These are phyloP conservation scores for Pythium rishiriense DNA, from an alignment of 352 stramenopile species.

Conservation along the genomic window DNA sequence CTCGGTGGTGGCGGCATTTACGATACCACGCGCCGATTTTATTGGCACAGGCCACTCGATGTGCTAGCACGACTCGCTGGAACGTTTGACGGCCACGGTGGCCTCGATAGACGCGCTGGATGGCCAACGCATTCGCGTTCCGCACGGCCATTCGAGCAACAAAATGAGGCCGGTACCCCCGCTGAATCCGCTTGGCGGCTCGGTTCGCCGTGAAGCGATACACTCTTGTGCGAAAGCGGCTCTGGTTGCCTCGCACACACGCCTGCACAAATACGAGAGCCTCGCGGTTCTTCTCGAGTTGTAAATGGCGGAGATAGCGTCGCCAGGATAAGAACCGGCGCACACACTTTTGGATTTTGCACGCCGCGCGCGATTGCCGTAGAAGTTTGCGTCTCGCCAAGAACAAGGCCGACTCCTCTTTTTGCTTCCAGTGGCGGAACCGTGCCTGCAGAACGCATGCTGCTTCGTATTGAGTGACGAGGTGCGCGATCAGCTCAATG, in stretches of 20 bases:
- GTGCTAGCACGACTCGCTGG: conserved; percentile 4
- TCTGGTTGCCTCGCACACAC: conserved; percentile 41
- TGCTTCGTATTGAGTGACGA: conserved; percentile 41
- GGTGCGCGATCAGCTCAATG: conserved; percentile 32
- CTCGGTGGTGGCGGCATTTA: conserved; percentile 34
- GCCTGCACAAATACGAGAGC: conserved; percentile 51
- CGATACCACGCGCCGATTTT: conserved; percentile 62
- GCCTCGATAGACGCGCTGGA: conserved; percentile 57
- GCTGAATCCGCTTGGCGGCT: conserved; percentile 48
- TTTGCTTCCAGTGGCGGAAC: conserved; percentile 49
- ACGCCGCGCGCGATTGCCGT: conserved; percentile 43
- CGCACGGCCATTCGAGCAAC: conserved; percentile 28
- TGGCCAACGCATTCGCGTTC: conserved; percentile 33
- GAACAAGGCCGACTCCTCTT: conserved; percentile 38
- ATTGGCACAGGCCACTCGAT: neutral
- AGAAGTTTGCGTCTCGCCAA: conserved; percentile 41
- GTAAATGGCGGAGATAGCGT: conserved; percentile 43
- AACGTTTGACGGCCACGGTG: conserved; percentile 30
- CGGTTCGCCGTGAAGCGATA: conserved; percentile 28
- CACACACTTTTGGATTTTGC: conserved; percentile 49
- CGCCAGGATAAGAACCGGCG: conserved; percentile 53
- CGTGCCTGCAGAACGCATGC: conserved; percentile 41
- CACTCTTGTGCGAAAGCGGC: conserved; percentile 31
- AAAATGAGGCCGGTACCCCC: conserved; percentile 38
- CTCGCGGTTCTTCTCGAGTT: conserved; percentile 36